Evolutionary conservation across 2,329 filamentous ascomycete species (phyloP), one percentile per base, ranked within the genome.

Genomic region (Botrytis sinoallii): DNA sequence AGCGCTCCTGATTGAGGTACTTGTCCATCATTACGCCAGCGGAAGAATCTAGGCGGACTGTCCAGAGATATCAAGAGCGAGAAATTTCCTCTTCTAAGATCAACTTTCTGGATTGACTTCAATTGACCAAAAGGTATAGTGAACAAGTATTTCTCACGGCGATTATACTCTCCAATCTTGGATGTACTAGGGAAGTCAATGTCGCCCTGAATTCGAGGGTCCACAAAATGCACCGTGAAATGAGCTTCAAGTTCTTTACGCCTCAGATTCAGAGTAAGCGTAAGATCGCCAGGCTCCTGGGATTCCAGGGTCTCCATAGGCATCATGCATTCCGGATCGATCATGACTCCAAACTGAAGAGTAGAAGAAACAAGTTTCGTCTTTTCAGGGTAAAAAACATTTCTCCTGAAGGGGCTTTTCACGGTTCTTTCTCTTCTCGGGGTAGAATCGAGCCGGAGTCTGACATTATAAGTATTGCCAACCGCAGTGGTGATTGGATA

Each of bases 331-430:
- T 82, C 83, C 10, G 87, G 85, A 1, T 85, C 82, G 2, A 86
- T 76, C 82, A 89, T 85, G 52, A 89, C 83, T 0, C 92, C 92
- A 77, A 94, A 91, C n/a, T 89, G 85, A 3, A 94, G 78, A 0
- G 82, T 83, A 2, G 80, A 78, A 2, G 86, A 83, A 2, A 80
- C 77, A 1, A 89, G 75, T 18, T 78, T 83, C 79, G 87, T 81
- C 32, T 79, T 79, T 35, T 78, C 73, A 2, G 81, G 81, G 61
- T 82, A 81, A 10, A 71, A 77, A 1, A 80, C 66, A 14, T 76
- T 76, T n/a, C 77, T 75, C 52, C 78, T 78, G 29, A 80, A 74
- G 3, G 80, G 80, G 70, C 81, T 71, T 42, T 38, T 52, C 5
- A 74, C 44, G 20, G 22, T n/a, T 3, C 32, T 40, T 35, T 42